Evolutionary conservation across 495 filamentous ascomycete species (phyloP), one percentile per base, ranked within the genome.

Genomic region (Glutinoglossum americanum): DNA sequence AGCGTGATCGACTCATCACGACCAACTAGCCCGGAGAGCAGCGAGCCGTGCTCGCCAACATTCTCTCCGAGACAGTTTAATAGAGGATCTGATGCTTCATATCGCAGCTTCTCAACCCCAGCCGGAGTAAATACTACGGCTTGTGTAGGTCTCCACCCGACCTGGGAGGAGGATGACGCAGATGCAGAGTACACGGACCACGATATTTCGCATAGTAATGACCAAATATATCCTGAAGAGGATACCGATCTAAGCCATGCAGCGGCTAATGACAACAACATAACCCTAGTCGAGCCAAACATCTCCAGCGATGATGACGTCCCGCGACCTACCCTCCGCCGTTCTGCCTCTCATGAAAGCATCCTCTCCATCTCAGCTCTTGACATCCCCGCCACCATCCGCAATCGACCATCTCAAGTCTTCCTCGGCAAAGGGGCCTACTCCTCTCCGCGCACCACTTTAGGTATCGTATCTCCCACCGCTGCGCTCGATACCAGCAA

Each of bases 1-100:
- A 66, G 76, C 49, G 68, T 67, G 9, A 65, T 71, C 23, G 77
- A 80, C 53, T 78, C 72, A 62, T 88, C 77, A 19, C 77, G 76
- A 54, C 83, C 88, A 1, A 84, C 79, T 0, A 93, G 85, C 27
- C 87, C 89, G 0, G 84, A 83, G 0, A 68, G 65, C 33, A 63
- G 67, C 25, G 76, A 79, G 32, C 76, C 83, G n/a, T 71, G 73
- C 56, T 79, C 78, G 27, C 77, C 79, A 5, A 63, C 65, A 27
- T 76, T 77, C 70, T 69, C 62, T 15, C 66, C 70, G 0, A 66
- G 68, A n/a, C 75, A 78, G 56, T 64, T 69, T 47, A 81, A 79
- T 55, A 70, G 71, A 9, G 64, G 65, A 0, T 80, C 81, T 1
- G 80, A 77, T 60, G 61, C 74, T 41, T 79, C 80, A 2, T 65